Base-by-base conservation (phyloP, 164 flowering plant species). In the Kingdonia uniflora region DNA sequence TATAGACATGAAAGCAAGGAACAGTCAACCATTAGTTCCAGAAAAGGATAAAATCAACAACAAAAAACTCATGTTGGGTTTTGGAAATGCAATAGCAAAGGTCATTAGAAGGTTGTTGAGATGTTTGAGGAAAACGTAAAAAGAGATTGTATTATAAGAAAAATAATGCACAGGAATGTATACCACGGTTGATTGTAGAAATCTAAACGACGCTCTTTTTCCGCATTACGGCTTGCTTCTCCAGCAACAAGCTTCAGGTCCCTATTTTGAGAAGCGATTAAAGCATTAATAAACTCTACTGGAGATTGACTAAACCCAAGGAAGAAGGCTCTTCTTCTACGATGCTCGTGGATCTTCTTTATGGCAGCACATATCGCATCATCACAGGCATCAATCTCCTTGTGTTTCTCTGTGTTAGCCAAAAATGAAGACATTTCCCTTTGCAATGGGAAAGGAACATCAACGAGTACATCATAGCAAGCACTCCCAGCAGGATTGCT, bases 281-380 rank as follows among this genome's bases (percentile, higher is more conserved):
- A 54, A 14, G 84, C 72, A 74, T 86, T 89, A 44, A 84, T 75
- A 51, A 86, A 89, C 59, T 86, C 95, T 16, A 74, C 94, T n/a
- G 97, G 95, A 46, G 97, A 89, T 68, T 84, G 92, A 71, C 97
- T 84, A 49, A 86, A 89, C 40, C 92, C 86, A 52, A 82, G 82
- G 68, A 85, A 89, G 71, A 85, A 89, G 56, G 95, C 80, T 37
- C 86, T 63, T 65, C 89, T 76, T 52, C 73, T 72, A 7, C 69
- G 71, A 62, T 86, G 95, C 72, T 79, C 94, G 8, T 84, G 80
- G 37, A 86, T 82, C 74, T 80, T 79, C 70, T 79, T 84, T 57
- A 89, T 70, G 29, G 92, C 71, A 56, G 76, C 62, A 70, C 68
- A 61, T 45, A 89, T 89, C 41, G 73, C 62, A 58, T 82, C 78